A percentile compares a stretch with the other conserved stretches of the same genome.
phyloP scores from a whole-genome alignment of 805 yeast species.

The Hanseniaspora meyeri region DNA sequence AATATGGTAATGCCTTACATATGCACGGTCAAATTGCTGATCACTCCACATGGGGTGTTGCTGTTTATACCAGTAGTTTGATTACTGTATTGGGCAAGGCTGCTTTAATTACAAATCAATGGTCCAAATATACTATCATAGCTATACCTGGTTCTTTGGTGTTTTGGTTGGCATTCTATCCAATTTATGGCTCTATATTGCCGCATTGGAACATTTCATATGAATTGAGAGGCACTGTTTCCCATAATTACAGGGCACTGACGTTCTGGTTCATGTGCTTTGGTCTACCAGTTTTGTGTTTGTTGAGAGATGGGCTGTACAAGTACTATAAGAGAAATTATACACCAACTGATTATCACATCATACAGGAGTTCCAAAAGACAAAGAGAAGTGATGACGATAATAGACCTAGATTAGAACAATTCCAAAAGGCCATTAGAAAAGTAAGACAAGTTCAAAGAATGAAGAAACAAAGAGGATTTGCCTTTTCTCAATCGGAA shows the following conservation, averaged over 20 bases:
- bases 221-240: constrained; percentile 72
- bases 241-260: constrained; percentile 61
- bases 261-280: constrained; percentile 75
- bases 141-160: constrained; percentile 92
- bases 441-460: constrained; percentile 96
- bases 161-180: constrained; percentile 77
- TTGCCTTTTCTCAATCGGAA: constrained; percentile 92
- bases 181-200: constrained; percentile 73
- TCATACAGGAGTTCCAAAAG: constrained; percentile 93
- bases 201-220: constrained; percentile 70
- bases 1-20: constrained; percentile 50
- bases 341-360: constrained; percentile 83
- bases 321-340: constrained; percentile 87
- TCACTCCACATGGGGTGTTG: constrained; percentile 93
- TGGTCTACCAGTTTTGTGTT: constrained; percentile 64
- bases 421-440: constrained; percentile 91
- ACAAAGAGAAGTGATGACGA: constrained; percentile 66
- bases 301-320: constrained; percentile 83
- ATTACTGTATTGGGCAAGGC: constrained; percentile 91
- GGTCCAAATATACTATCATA: constrained; percentile 85
- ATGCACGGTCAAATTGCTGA: constrained; percentile 58
- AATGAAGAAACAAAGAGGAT: constrained; percentile 96
- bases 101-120: constrained; percentile 75
- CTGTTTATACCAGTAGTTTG: constrained; percentile 74
- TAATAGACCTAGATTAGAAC: constrained; percentile 89